A percentile compares a stretch with the other conserved stretches of the same genome.
Evolutionary conservation across 2,329 filamentous ascomycete species (phyloP).

Genomic region (Trichophyton equinum): DNA sequence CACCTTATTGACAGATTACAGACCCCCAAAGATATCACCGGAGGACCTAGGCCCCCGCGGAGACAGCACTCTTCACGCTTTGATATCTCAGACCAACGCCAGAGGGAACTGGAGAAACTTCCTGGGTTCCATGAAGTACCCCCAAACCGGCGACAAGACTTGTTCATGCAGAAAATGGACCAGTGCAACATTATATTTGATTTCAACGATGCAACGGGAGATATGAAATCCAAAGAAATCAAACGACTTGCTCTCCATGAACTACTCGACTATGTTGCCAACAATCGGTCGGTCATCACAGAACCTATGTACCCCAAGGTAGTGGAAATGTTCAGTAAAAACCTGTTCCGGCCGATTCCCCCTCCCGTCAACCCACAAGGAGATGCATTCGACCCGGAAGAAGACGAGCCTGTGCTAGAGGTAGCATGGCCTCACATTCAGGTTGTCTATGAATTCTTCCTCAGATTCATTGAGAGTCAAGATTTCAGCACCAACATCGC

Average conservation of each 20-base stretch:
- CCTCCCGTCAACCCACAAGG: slow-evolving; percentile 96
- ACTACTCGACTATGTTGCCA: slow-evolving; percentile 92
- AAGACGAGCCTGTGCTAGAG: slow-evolving; percentile 94
- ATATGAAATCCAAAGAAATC: slow-evolving; percentile 99
- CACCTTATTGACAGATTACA: slow-evolving; percentile 79
- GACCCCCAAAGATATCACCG: slow-evolving; percentile 89
- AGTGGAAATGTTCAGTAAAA: slow-evolving; percentile 99
- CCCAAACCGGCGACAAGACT: slow-evolving; percentile 82
- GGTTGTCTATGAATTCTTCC: slow-evolving; percentile 98
- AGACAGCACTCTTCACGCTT: slow-evolving; percentile 95
- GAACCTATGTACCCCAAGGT: slow-evolving; percentile 98
- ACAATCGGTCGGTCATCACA: slow-evolving; percentile 95
- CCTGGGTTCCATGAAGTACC: slow-evolving; percentile 96
- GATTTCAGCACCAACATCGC: slow-evolving; percentile 99
- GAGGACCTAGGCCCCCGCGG: slow-evolving; percentile 88
- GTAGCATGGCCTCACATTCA: slow-evolving; percentile 99
- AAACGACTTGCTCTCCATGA: slow-evolving; percentile 93
- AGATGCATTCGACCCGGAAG: slow-evolving; percentile 95
- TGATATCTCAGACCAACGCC: slow-evolving; percentile 83
- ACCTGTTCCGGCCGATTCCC: slow-evolving; percentile 91
- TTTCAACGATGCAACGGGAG: slow-evolving; percentile 93
- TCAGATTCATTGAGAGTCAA: slow-evolving; percentile 96
- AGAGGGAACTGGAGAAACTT: slow-evolving; percentile 87
- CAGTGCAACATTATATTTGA: slow-evolving; percentile 99
- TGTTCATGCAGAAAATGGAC: slow-evolving; percentile 99